phyloP scores from a whole-genome alignment of 768 basidiomycete species.

The Strobilomyces dryophilus region DNA sequence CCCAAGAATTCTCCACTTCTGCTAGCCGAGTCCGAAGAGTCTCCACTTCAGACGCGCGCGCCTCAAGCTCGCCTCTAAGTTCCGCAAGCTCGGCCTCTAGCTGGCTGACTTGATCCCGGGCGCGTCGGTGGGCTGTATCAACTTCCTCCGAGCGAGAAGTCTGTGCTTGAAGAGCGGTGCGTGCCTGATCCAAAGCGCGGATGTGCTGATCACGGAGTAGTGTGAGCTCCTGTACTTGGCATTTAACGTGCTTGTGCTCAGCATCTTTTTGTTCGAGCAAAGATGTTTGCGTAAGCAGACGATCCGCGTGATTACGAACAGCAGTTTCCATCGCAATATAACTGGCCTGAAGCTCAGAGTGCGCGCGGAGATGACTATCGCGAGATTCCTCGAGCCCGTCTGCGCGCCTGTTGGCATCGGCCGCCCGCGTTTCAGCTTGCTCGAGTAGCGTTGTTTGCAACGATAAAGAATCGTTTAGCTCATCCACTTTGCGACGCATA shows the following conservation, averaged over 20 bases:
- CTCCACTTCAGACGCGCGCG: constrained; percentile 70
- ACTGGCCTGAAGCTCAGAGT: constrained; percentile 66
- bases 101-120: constrained; percentile 61
- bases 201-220: constrained; percentile 79
- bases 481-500: constrained; percentile 67
- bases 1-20: constrained; percentile 88
- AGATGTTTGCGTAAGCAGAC: constrained; percentile 69
- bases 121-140: constrained; percentile 66
- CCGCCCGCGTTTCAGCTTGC: constrained; percentile 74
- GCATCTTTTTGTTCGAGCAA: constrained; percentile 74
- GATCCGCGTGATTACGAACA: constrained; percentile 73
- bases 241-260: constrained; percentile 60
- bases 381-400: constrained; percentile 70
- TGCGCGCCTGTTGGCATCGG: constrained; percentile 71
- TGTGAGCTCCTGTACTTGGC: constrained; percentile 68
- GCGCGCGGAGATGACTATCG: constrained; percentile 56
- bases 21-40: constrained; percentile 57
- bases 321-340: constrained; percentile 56
- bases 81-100: constrained; percentile 78
- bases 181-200: constrained; percentile 82
- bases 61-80: constrained; percentile 77
- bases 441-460: constrained; percentile 74
- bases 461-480: constrained; percentile 68
- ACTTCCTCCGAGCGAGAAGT: constrained; percentile 76
- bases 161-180: constrained; percentile 69